Evolutionary conservation across 2,329 filamentous ascomycete genomes (phyloP), one percentile per base, ranked within the genome.

Genomic region (Trichoderma brevicompactum): DNA sequence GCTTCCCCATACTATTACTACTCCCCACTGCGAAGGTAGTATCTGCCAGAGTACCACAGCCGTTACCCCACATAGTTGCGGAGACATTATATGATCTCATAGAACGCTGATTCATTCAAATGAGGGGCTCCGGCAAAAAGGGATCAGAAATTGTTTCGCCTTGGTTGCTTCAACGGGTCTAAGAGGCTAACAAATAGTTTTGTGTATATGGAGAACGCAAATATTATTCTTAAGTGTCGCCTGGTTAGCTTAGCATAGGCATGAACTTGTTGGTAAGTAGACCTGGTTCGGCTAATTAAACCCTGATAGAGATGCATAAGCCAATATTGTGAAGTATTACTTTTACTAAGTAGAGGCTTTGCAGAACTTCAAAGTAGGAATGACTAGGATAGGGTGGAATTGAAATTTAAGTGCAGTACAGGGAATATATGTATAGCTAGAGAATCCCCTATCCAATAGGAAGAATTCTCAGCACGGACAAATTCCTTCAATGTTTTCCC

Each of bases 101-200:
- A 13, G 17, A 40, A 19, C 23, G 19, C 32, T 59, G 5, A 38
- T n/a, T 40, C 43, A 49, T 49, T 36, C n/a, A 23, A 28, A 23
- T 36, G 59, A 62, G 59, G 59, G 59, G 59, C 59, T 53, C 59
- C 48, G 59, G 59, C 38, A 60, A 53, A 61, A 62, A 44, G 32
- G 12, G 38, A 15, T 12, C 19, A 28, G 5, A 43, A 36, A 13
- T 61, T 23, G 43, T 10, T 7, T 41, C 10, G 15, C 23, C 44
- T 60, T 17, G 19, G 34, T 28, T 38, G 7, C 28, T 36, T 23
- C 28, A 5, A 28, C 23, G 23, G 23, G 23, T 5, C 23, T 28
- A 28, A 28, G 23, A 28, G 23, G 23, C 5, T 28, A 28, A 28
- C 23, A 28, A 28, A 28, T 28, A 28, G 23, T 28, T 28, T 28